A percentile compares a stretch with the other conserved stretches of the same genome.
Evolutionary conservation across 2,329 filamentous ascomycete genomes (phyloP).

Genomic region (Aureobasidium subglaciale): DNA sequence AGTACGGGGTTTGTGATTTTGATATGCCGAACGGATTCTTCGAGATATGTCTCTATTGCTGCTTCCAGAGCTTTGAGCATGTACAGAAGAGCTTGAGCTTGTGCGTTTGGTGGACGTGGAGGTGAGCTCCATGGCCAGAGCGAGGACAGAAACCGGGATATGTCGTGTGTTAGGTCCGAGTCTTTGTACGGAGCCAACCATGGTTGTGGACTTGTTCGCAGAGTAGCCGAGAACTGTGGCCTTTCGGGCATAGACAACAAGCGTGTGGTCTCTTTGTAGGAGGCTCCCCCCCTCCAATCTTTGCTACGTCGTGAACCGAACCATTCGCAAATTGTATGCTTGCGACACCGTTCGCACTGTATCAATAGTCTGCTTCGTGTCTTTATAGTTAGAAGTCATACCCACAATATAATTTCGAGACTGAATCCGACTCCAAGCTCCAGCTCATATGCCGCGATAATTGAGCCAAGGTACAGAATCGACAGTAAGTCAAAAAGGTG

Average conservation of each 20-base stretch:
- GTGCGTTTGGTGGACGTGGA: background rate
- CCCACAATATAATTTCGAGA: background rate
- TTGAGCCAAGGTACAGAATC: background rate
- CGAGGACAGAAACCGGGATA: background rate
- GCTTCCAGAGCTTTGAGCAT: background rate
- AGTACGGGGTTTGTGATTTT: background rate
- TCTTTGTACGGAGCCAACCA: background rate
- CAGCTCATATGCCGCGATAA: background rate
- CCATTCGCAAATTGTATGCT: background rate
- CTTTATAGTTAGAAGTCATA: too few species aligned
- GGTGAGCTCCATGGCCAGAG: background rate
- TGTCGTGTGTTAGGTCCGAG: too few species aligned
- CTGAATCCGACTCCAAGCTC: background rate
- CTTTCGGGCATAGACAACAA: background rate
- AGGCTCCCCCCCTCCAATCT: background rate
- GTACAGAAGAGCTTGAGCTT: background rate
- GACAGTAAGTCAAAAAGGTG: too few species aligned
- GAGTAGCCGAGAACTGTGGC: background rate
- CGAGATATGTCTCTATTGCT: background rate
- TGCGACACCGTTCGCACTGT: background rate
- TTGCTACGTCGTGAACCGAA: background rate
- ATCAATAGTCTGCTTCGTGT: too few species aligned
- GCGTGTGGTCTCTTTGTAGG: background rate
- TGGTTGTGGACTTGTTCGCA: too few species aligned
- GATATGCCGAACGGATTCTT: background rate